Base-by-base conservation (phyloP, 2,329 filamentous ascomycete species). In the Teratosphaeria gauchensis region DNA sequence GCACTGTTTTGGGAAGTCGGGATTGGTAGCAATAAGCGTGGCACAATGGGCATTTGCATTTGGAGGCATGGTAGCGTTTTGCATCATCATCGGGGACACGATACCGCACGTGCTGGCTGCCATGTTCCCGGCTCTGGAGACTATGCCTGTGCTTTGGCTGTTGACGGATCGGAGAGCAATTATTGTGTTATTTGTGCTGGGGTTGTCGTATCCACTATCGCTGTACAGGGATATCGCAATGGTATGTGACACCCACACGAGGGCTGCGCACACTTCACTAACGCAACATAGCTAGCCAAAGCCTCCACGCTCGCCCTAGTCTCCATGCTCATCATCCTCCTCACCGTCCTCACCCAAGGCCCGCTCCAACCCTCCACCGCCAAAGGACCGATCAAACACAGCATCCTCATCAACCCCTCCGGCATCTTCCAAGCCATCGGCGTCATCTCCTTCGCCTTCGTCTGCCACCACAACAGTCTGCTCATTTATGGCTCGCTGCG, bases 21-120 rank as follows among this genome's bases (percentile, higher is more conserved):
- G 94, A 0, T 80, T 99, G 58, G 84, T 99, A 64, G 92, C 94
- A 60, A 96, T 99, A 56, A 87, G 84, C 55, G 67, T 97, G 62
- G 94, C 94, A 55, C 94, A 99, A 77, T 99, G 92, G 92, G 87
- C 90, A 31, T 99, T 99, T 80, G 94, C 94, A 2, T 99, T 97
- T 78, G 94, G 94, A 58, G 94, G 94, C 64, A 99, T 99, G 94
- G 85, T 99, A 58, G 94, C 94, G 14, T 99, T 97, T 74, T 94
- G 92, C 65, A 91, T 99, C 68, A 96, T 99, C 69, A 89, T 99
- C 9, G 94, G 94, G 60, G 94, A 99, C 73, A 92, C 90, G 0
- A 96, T 99, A 70, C 94, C 94, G 3, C 90, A 92, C 72, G 94
- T 99, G 54, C 74, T 97, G 68, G 77, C 80, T 54, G 90, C 92